phyloP scores from a whole-genome alignment of 2,329 filamentous ascomycete genomes.

The Penicillium glabrum region DNA sequence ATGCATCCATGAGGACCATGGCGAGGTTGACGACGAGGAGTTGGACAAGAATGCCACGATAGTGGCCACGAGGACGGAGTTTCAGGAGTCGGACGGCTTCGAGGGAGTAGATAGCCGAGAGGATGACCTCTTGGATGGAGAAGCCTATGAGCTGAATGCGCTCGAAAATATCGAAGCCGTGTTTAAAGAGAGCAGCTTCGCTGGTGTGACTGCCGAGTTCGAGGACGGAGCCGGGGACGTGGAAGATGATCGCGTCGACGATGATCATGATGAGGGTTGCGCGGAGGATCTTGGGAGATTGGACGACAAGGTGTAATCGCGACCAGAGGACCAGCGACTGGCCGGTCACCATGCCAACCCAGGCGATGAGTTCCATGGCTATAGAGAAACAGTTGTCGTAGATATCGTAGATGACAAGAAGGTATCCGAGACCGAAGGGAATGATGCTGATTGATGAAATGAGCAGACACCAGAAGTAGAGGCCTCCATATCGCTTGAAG shows the following conservation, averaged over 20 bases:
- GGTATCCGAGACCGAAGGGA: conserved; percentile 46
- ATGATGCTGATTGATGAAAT: conserved; percentile 45
- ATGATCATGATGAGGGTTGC: conserved; percentile 47
- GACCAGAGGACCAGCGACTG: conserved; percentile 52
- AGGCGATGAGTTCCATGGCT: conserved; percentile 43
- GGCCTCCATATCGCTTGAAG: conserved; percentile 45
- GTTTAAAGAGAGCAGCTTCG: conserved; percentile 22
- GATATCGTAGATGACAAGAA: conserved; percentile 45
- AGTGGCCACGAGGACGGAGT: conserved; percentile 40
- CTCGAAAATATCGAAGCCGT: conserved; percentile 48
- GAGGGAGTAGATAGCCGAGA: conserved; percentile 53
- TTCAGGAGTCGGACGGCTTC: conserved; percentile 53
- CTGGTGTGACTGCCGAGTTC: conserved; percentile 40
- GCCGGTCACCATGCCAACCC: conserved; percentile 49
- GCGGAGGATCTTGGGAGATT: conserved; percentile 34
- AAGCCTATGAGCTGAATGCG: conserved; percentile 57
- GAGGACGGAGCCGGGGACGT: conserved; percentile 43
- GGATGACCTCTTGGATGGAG: conserved; percentile 54
- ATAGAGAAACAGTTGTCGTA: conserved; percentile 37
- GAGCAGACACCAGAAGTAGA: conserved; percentile 52
- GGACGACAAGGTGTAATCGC: conserved; percentile 47
- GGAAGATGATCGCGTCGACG: conserved; percentile 41
- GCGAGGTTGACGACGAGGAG: conserved; percentile 48
- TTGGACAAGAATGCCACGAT: conserved; percentile 44
- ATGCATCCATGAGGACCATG: conserved; percentile 47